Evolutionary conservation across 371 early-diverging fungal species (phyloP).

Genomic region (Encephalitozoon intestinalis): DNA sequence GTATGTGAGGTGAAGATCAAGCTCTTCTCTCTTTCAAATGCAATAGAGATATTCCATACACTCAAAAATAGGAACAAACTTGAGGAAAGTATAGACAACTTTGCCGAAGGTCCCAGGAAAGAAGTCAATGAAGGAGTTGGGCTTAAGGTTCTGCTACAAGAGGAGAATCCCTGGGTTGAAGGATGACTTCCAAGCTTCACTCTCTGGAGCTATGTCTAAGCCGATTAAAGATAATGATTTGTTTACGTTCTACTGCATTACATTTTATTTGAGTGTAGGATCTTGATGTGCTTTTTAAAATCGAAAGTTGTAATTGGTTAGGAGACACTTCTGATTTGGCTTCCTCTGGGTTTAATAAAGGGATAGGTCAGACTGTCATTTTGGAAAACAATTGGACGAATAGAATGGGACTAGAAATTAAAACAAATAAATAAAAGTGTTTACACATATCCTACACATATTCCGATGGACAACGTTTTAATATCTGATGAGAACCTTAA

Average conservation of each 20-base stretch:
- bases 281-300: neutral
- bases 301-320: neutral
- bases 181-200: neutral
- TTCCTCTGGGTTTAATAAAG: neutral
- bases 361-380: too few relatives aligned
- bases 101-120: neutral
- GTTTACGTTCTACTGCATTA: neutral
- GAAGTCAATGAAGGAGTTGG: neutral
- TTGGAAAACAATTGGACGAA: neutral
- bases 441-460: neutral
- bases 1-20: slow-evolving; percentile 5
- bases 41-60: slow-evolving; percentile 20
- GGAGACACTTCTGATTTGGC: neutral
- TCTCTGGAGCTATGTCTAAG: neutral
- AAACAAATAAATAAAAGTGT: slow-evolving; percentile 18
- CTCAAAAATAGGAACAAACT: neutral
- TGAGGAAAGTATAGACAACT: neutral
- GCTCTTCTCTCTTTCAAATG: slow-evolving; percentile 12
- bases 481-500: slow-evolving; percentile 30
- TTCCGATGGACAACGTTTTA: slow-evolving; percentile 17
- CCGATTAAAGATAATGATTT: neutral
- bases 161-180: slow-evolving; percentile 25
- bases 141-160: slow-evolving; percentile 11
- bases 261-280: too few relatives aligned
- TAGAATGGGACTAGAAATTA: neutral